phyloP scores from a whole-genome alignment of 805 yeast species.

The Ogataea trehaloabstinens region DNA sequence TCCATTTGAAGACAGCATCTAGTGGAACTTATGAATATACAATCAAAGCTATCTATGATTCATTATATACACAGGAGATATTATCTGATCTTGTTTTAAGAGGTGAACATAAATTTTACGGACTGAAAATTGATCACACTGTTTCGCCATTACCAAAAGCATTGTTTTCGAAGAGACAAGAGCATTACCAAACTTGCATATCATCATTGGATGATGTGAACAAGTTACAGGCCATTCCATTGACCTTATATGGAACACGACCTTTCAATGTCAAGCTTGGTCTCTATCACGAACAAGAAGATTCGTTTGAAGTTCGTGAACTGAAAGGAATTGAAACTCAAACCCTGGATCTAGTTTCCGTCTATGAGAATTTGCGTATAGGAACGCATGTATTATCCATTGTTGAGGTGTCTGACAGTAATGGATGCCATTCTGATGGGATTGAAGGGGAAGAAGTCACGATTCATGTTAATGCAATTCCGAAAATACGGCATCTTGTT shows the following conservation, averaged over 20 bases:
- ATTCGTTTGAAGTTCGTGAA: conserved; percentile 45
- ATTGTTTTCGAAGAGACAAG: conserved; percentile 18
- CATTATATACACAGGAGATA: conserved; percentile 49
- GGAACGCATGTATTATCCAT: conserved; percentile 70
- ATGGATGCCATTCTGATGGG: conserved; percentile 60
- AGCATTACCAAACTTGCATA: conserved; percentile 29
- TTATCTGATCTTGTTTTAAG: conserved; percentile 26
- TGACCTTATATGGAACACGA: conserved; percentile 54
- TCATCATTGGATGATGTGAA: conserved; percentile 24
- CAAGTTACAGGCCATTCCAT: conserved; percentile 48
- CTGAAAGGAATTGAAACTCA: conserved; percentile 42
- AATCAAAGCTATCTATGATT: conserved; percentile 64
- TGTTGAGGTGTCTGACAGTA: conserved; percentile 57
- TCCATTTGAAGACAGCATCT: conserved; percentile 39
- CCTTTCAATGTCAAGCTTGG: conserved; percentile 62
- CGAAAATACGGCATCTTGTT: conserved; percentile 51
- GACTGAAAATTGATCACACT: conserved; percentile 43
- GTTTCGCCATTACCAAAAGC: conserved; percentile 66
- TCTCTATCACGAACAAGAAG: conserved; percentile 59
- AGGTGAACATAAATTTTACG: conserved; percentile 25
- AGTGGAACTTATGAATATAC: conserved; percentile 63
- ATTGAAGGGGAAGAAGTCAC: conserved; percentile 33
- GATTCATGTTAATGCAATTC: conserved; percentile 75
- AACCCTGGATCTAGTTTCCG: conserved; percentile 36
- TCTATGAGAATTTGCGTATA: conserved; percentile 53